Conservation (phyloP, 2,329 filamentous ascomycete genomes). For the Orbilia brochopaga region DNA sequence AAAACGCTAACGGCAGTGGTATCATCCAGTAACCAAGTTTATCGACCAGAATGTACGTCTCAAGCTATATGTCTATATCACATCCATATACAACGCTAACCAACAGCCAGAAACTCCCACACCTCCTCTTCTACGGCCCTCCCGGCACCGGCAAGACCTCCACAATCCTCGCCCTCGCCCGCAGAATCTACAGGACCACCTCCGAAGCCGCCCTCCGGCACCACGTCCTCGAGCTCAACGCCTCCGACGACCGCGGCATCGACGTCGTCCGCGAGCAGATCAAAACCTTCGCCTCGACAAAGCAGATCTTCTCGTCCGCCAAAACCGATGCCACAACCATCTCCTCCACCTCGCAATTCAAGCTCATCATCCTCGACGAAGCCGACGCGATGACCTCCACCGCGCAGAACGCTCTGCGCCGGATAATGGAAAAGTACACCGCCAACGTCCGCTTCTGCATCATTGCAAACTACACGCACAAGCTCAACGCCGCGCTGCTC, state of each 20-base stretch:
- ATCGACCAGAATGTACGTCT: slow-evolving; percentile 78
- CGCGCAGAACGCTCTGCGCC: slow-evolving; percentile 92
- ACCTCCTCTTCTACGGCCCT: slow-evolving; percentile 94
- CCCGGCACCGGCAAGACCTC: slow-evolving; percentile 98
- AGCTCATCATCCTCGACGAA: slow-evolving; percentile 96
- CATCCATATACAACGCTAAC: slow-evolving; percentile 17
- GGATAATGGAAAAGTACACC: slow-evolving; percentile 99
- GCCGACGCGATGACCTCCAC: slow-evolving; percentile 99
- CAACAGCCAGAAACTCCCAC: slow-evolving; percentile 72
- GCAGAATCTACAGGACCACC: slow-evolving; percentile 81
- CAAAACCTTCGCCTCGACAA: slow-evolving; percentile 98
- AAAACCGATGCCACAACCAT: slow-evolving; percentile 58
- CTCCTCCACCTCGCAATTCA: slow-evolving; percentile 66
- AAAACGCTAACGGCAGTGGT: not conserved
- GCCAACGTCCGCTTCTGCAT: slow-evolving; percentile 97
- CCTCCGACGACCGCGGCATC: slow-evolving; percentile 95
- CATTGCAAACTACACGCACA: slow-evolving; percentile 98
- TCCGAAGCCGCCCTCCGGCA: slow-evolving; percentile 81
- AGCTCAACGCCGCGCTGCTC: slow-evolving; percentile 87
- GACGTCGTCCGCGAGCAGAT: slow-evolving; percentile 98
- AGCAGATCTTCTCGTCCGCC: slow-evolving; percentile 96
- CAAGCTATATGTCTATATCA: not conserved
- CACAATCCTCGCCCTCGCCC: slow-evolving; percentile 88
- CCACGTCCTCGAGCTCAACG: slow-evolving; percentile 98
- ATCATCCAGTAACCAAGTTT: slow-evolving; percentile 77